Evolutionary conservation across 2,329 filamentous ascomycete genomes (phyloP).

Genomic region (Gnomoniopsis smithogilvyi): DNA sequence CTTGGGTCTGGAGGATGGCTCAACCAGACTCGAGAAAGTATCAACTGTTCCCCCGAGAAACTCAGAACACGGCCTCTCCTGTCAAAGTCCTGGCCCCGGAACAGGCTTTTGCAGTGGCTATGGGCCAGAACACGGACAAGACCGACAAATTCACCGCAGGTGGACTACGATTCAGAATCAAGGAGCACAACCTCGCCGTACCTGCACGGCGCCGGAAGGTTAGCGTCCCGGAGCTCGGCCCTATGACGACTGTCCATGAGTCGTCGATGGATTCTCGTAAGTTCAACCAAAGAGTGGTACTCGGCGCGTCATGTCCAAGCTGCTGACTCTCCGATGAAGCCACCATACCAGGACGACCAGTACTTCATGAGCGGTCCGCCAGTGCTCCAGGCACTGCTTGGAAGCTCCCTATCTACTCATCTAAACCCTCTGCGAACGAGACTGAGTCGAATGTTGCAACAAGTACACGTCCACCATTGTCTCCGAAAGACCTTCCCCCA

Average conservation of each 20-base stretch:
- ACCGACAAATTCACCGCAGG: constrained; percentile 36
- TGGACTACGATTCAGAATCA: constrained; percentile 49
- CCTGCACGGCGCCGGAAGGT: constrained; percentile 55
- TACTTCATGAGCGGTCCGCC: constrained; percentile 61
- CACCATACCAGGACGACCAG: constrained; percentile 63
- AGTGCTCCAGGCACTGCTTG: constrained; percentile 55
- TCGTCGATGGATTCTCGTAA: constrained; percentile 68
- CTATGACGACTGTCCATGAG: constrained; percentile 68
- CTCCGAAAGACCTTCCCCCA: constrained; percentile 53
- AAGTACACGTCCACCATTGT: constrained; percentile 36
- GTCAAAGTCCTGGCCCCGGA: constrained; percentile 48
- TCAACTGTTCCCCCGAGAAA: constrained; percentile 57
- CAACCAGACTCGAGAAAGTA: constrained; percentile 55
- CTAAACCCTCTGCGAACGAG: neutral
- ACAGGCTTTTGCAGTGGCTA: constrained; percentile 43
- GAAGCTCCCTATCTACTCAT: constrained; percentile 40
- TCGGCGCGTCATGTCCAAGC: constrained; percentile 5
- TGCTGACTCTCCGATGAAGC: constrained; percentile 40
- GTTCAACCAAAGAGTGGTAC: constrained; percentile 27
- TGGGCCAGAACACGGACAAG: constrained; percentile 37
- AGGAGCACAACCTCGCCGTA: constrained; percentile 53
- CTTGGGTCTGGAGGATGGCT: constrained; percentile 57
- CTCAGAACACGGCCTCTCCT: constrained; percentile 37
- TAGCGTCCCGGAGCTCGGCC: constrained; percentile 62
- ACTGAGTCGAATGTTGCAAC: constrained; percentile 12